Base-by-base conservation (phyloP, 164 flowering plant species). In the Aristolochia contorta region DNA sequence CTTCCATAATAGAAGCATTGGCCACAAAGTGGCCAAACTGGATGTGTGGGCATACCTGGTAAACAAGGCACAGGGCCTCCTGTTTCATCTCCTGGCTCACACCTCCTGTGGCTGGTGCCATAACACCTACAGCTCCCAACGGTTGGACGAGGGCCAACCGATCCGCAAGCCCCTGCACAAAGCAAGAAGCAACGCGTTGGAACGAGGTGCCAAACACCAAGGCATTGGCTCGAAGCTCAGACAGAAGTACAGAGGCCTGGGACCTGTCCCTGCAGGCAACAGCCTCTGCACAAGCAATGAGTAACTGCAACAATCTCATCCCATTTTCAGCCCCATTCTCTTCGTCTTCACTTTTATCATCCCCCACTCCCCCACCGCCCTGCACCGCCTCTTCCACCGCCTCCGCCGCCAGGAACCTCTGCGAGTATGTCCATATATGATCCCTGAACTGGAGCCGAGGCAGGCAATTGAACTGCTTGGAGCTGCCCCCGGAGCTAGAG, bases 161-260 rank as follows among this genome's bases (percentile, higher is more conserved):
- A 49, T 78, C 78, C 0, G 80, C 64, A 0, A 82, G 77, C 18
- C 84, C 87, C 51, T 84, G 83, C 14, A 81, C 85, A 55, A 84
- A 84, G 66, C 89, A 84, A 16, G 89, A 84, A 25, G 84, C 84
- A 1, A 82, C 87, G 0, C 85, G 77, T 53, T 84, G 89, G 61
- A 84, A 84, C 1, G 89, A 76, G 16, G 89, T 71, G 41, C 89
- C 89, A 19, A 81, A 78, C 22, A 84, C 85, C 48, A 81, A 58
- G 18, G 89, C 89, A 62, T 74, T 71, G 8, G 78, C 66, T 23
- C 77, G 65, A 15, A 84, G 84, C 65, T 84, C 81, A 0, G 80
- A 75, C 19, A 84, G 62, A 47, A 84, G 64, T 0, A 62, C 63
- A 0, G 82, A 76, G 41, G 89, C 85, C 37, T 84, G 80, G 4